Evolutionary conservation across 2,329 filamentous ascomycete species (phyloP).

Genomic region (Trichophyton schoenleinii): DNA sequence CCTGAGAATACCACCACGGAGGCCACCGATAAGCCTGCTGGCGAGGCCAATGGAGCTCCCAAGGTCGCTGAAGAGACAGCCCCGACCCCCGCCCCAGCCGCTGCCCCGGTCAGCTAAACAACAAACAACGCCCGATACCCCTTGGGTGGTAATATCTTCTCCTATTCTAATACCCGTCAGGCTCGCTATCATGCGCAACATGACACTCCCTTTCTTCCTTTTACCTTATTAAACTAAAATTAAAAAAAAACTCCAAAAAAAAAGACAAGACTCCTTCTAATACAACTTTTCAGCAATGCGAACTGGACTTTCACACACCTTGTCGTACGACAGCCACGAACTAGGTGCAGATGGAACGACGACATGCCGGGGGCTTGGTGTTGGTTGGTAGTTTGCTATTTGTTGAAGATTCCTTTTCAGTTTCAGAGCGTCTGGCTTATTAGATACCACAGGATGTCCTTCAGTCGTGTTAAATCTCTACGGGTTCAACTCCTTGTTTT

Average conservation of each 20-base stretch:
- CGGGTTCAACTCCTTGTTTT: neutral
- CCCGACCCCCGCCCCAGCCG: neutral
- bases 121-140: neutral
- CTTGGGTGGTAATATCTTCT: neutral
- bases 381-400: neutral
- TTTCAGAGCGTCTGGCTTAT: neutral
- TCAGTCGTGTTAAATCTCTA: neutral
- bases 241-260: neutral
- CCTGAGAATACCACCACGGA: neutral
- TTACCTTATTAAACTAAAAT: neutral
- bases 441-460: neutral
- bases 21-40: neutral
- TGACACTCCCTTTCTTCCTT: neutral
- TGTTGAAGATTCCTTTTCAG: neutral
- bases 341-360: neutral
- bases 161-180: neutral
- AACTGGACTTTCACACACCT: conserved; percentile 2
- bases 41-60: neutral
- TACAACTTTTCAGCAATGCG: neutral
- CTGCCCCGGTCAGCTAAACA: neutral
- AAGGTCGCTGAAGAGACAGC: neutral
- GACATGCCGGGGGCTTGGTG: neutral
- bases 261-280: neutral
- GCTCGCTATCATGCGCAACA: neutral
- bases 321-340: neutral